phyloP scores from a whole-genome alignment of 2,329 filamentous ascomycete genomes.

The Aspergillus quadricinctus region DNA sequence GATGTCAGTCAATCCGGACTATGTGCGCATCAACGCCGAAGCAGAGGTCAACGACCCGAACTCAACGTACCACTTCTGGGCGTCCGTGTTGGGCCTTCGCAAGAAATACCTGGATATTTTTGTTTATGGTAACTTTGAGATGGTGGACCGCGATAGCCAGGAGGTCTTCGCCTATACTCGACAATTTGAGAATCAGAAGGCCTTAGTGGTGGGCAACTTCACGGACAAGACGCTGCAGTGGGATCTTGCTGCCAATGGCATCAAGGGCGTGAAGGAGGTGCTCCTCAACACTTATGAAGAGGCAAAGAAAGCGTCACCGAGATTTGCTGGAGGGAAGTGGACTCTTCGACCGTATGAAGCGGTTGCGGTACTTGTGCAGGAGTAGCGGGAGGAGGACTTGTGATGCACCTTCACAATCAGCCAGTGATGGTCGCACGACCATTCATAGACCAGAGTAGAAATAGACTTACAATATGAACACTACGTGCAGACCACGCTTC shows the following conservation, averaged over 20 bases:
- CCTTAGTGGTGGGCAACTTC: conserved; percentile 35
- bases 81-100: conserved; percentile 54
- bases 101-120: conserved; percentile 60
- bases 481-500: background rate
- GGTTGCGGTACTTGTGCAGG: conserved; percentile 23
- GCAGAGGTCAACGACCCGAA: conserved; percentile 33
- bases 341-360: conserved; percentile 32
- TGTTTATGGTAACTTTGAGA: conserved; percentile 62
- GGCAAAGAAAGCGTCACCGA: conserved; percentile 12
- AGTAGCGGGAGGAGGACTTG: background rate
- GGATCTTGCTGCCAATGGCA: conserved; percentile 26
- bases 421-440: background rate
- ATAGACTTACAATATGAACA: background rate
- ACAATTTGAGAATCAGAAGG: conserved; percentile 29
- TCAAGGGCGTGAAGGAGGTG: conserved; percentile 23
- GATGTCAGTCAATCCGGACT: conserved; percentile 67
- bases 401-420: background rate
- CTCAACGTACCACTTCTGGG: conserved; percentile 61
- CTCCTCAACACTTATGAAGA: conserved; percentile 31
- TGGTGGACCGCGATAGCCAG: conserved; percentile 49
- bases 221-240: conserved; percentile 29
- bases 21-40: conserved; percentile 58
- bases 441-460: background rate
- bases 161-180: conserved; percentile 56
- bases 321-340: conserved; percentile 25